phyloP scores from a whole-genome alignment of 1,139 yeast species.

The Debaryomyces sp. region DNA sequence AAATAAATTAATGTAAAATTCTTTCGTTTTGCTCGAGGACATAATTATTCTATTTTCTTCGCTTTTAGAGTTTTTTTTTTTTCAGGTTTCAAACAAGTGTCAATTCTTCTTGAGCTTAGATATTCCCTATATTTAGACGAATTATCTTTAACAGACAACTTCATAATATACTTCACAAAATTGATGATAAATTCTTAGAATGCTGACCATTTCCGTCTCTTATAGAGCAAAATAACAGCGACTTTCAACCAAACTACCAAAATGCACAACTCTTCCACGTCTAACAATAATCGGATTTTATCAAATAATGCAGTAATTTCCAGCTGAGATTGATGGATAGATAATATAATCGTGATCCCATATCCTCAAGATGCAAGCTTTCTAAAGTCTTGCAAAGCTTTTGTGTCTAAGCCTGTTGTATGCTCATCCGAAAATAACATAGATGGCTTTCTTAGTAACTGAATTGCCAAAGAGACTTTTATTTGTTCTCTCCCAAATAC shows the following conservation, averaged over 20 bases:
- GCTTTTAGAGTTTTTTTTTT: constrained; percentile 10
- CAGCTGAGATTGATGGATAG: constrained; percentile 84
- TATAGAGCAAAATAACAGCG: constrained; percentile 49
- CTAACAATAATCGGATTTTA: constrained; percentile 68
- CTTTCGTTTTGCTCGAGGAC: constrained; percentile 15
- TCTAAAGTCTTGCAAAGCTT: constrained; percentile 65
- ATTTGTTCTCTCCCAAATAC: constrained; percentile 88
- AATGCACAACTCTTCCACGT: constrained; percentile 66
- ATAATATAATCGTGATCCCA: constrained; percentile 73
- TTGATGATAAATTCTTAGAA: constrained; percentile 14
- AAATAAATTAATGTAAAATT: no score
- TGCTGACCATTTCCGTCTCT: constrained; percentile 33
- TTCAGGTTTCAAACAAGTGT: no score
- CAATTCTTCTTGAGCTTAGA: constrained; percentile 47
- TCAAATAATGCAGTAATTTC: constrained; percentile 73
- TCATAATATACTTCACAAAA: constrained; percentile 66
- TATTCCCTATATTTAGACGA: constrained; percentile 44
- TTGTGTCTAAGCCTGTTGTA: constrained; percentile 85
- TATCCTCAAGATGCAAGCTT: constrained; percentile 48
- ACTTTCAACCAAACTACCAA: constrained; percentile 53
- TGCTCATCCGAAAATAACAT: constrained; percentile 84
- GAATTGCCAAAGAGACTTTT: constrained; percentile 76
- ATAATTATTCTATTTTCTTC: constrained; percentile 1
- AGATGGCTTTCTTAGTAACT: constrained; percentile 74
- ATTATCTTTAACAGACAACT: constrained; percentile 70